Conservation (phyloP, 495 filamentous ascomycete genomes). For the Penicillium mononematosum region DNA sequence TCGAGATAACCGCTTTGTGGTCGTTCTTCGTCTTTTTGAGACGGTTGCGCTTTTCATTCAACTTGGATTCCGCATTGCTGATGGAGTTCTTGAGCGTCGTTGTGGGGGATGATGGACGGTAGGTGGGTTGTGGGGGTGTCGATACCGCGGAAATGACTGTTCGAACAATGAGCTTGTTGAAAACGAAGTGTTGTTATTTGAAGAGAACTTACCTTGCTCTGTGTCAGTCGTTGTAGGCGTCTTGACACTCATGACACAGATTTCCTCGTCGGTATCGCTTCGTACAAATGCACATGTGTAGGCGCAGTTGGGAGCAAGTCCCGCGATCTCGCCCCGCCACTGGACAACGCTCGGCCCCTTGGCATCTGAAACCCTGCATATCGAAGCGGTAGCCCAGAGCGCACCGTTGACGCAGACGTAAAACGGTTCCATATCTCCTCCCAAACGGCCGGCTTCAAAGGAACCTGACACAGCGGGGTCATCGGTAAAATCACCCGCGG, state of each 20-base stretch:
- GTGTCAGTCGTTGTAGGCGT: conserved; percentile 69
- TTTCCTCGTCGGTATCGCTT: conserved; percentile 65
- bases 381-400: conserved; percentile 79
- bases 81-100: conserved; percentile 90
- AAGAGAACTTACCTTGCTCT: conserved; percentile 54
- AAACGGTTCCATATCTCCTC: conserved; percentile 67
- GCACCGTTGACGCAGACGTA: conserved; percentile 87
- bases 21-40: conserved; percentile 76
- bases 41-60: conserved; percentile 72
- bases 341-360: conserved; percentile 51
- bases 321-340: conserved; percentile 86
- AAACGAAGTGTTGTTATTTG: not conserved
- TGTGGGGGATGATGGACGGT: conserved; percentile 79
- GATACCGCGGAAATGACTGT: conserved; percentile 43
- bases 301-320: conserved; percentile 78
- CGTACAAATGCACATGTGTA: conserved; percentile 85
- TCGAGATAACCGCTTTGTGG: conserved; percentile 67
- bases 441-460: conserved; percentile 36
- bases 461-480: conserved; percentile 32
- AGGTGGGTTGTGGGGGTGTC: conserved; percentile 55
- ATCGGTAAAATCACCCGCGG: conserved; percentile 65
- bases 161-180: conserved; percentile 9
- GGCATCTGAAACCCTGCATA: conserved; percentile 52
- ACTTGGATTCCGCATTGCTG: conserved; percentile 70
- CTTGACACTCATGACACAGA: conserved; percentile 77